Percentiles rank a stretch among this genome's conserved stretches.
Conservation (phyloP, 1,139 yeast species). For the Taiozyma sp. region DNA sequence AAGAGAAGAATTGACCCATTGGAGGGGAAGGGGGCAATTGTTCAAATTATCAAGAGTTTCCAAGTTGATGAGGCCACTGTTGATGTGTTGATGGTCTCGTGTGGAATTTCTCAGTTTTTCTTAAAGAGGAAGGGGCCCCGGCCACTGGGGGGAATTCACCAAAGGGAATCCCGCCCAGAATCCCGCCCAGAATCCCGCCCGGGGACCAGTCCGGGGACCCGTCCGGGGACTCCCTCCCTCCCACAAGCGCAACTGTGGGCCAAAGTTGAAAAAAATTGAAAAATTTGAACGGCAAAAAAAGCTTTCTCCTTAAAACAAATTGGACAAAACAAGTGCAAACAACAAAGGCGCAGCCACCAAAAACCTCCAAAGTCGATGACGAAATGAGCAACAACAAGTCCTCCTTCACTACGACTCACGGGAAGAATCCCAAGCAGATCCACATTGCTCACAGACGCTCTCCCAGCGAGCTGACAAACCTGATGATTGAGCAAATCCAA, state of each 20-base stretch:
- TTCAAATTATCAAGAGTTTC: background rate
- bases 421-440: slow-evolving; percentile 46
- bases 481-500: slow-evolving; percentile 92
- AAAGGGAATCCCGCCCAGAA: too few species aligned
- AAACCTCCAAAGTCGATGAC: background rate
- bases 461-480: slow-evolving; percentile 89
- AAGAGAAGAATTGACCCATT: slow-evolving; percentile 81
- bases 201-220: too few species aligned
- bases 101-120: background rate
- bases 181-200: background rate
- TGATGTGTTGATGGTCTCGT: background rate
- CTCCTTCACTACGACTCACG: slow-evolving; percentile 29
- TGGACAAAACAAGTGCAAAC: background rate
- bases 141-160: too few species aligned
- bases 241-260: too few species aligned
- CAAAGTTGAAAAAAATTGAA: background rate
- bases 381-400: slow-evolving; percentile 6
- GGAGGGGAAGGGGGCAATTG: background rate
- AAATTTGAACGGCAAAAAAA: background rate
- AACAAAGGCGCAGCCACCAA: background rate
- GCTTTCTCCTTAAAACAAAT: background rate
- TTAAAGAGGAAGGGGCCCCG: too few species aligned
- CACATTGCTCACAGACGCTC: slow-evolving; percentile 95
- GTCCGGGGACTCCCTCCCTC: background rate
- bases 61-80: too few species aligned